Conservation (phyloP, 495 filamentous ascomycete species). For the Podospora anserina region DNA sequence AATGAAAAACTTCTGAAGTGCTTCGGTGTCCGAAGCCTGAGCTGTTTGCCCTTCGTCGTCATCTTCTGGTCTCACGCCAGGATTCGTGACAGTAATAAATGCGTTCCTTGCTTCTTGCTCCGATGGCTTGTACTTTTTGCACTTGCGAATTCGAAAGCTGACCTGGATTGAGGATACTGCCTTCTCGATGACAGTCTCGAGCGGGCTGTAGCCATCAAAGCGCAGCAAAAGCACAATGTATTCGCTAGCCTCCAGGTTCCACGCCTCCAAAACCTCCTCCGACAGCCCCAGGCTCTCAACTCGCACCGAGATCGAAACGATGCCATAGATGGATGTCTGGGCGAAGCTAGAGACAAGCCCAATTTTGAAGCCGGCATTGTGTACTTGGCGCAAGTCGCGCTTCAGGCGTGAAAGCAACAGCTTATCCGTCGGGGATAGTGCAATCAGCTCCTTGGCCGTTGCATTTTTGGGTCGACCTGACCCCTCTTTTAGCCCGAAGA, state of each 20-base stretch:
- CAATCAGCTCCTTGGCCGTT: not conserved
- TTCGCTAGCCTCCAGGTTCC: conserved; percentile 63
- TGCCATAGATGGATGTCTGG: conserved; percentile 38
- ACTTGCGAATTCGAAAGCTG: conserved; percentile 50
- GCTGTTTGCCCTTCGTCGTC: conserved; percentile 2
- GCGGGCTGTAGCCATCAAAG: conserved; percentile 56
- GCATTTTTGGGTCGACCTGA: not conserved
- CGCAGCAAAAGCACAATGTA: conserved; percentile 78
- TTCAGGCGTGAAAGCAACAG: conserved; percentile 42
- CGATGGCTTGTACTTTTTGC: conserved; percentile 55
- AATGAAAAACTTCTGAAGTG: conserved; percentile 60
- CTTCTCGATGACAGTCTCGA: conserved; percentile 37
- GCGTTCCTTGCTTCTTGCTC: conserved; percentile 46
- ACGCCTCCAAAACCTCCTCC: conserved; percentile 71
- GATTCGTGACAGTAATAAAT: conserved; percentile 39
- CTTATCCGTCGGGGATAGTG: not conserved
- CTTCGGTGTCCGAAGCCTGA: conserved; percentile 8
- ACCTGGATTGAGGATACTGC: conserved; percentile 7
- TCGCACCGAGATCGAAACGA: conserved; percentile 63
- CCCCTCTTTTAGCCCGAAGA: conserved; percentile 16
- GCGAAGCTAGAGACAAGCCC: conserved; percentile 56
- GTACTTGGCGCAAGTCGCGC: conserved; percentile 59
- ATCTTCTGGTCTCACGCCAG: not conserved
- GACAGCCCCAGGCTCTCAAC: conserved; percentile 71
- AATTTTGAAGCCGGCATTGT: conserved; percentile 70